Evolutionary conservation across 805 yeast genomes (phyloP), one percentile per base, ranked within the genome.

Genomic region (Ogataea methylovora): DNA sequence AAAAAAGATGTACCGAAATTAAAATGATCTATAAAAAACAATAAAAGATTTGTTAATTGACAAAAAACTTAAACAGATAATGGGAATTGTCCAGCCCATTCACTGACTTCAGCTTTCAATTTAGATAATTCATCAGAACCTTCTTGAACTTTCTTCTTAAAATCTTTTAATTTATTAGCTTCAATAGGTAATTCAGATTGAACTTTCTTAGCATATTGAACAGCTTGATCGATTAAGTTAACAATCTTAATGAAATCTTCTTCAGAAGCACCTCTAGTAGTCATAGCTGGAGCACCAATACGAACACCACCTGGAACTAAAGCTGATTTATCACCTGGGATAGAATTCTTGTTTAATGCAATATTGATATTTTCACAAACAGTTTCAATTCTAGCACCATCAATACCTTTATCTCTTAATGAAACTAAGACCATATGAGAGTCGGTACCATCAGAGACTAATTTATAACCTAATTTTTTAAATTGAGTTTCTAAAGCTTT

Each of bases 221-320:
- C 90, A 29, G 94, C 86, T 51, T 62, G 66, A 69, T 81, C 87
- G 61, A 85, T 84, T 73, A 78, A 88, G 45, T 69, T 66, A 35
- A 79, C 95, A 51, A 90, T 83, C 54, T 72, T 76, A 50, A 63
- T 72, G 62, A 90, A 92, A 58, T 92, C 97, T 40, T 68, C 79
- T 60, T 84, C 87, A 40, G 87, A 84, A 51, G 87, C 76, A 47
- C 98, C 98, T 69, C 98, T 85, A 39, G 97, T 85, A 44, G 96
- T 77, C 97, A 90, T 90, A 38, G 97, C 97, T 46, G 98, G 98
- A 33, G 98, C 84, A 56, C 98, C 98, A 42, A 90, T 82, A 69
- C 98, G 84, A 45, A 90, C 77, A 60, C 98, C 98, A 51, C 94
- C 90, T 58, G 98, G 97, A 44, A 87, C 90, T 44, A 90, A 73